phyloP scores from a whole-genome alignment of 2,329 filamentous ascomycete genomes.

The Fusarium protoensiforme region DNA sequence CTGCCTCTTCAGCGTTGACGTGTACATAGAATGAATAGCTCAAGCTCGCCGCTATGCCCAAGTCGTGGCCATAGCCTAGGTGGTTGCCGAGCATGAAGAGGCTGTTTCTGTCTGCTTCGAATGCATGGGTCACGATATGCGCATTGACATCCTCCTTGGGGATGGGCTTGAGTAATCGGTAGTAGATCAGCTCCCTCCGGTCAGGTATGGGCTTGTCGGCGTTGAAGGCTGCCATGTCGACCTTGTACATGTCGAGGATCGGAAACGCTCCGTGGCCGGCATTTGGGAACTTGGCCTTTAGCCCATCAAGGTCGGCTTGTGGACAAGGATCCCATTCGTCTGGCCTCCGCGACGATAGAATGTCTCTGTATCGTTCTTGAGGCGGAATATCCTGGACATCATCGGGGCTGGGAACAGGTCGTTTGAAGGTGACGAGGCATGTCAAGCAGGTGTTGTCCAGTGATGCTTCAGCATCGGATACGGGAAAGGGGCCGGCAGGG shows the following conservation, averaged over 20 bases:
- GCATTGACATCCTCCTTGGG: constrained; percentile 53
- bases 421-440: constrained; percentile 64
- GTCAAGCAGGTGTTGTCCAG: constrained; percentile 60
- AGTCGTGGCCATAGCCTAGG: constrained; percentile 56
- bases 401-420: constrained; percentile 49
- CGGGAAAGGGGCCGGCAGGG: constrained; percentile 50
- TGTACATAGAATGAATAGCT: constrained; percentile 66
- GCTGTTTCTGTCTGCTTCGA: constrained; percentile 64
- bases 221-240: constrained; percentile 62
- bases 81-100: constrained; percentile 63
- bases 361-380: constrained; percentile 55
- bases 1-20: constrained; percentile 58
- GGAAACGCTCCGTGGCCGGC: constrained; percentile 59
- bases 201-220: constrained; percentile 54
- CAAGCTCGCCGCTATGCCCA: constrained; percentile 57
- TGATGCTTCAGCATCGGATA: constrained; percentile 52
- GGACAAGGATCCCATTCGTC: constrained; percentile 59
- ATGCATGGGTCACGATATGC: constrained; percentile 62
- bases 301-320: constrained; percentile 56
- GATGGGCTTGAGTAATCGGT: constrained; percentile 59
- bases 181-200: constrained; percentile 60
- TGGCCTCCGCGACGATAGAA: constrained; percentile 52
- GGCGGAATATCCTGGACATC: constrained; percentile 53
- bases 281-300: constrained; percentile 51
- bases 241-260: constrained; percentile 64